Evolutionary conservation across 1,284 basidiomycete genomes (phyloP).

Genomic region (Quambalaria eucalypti): DNA sequence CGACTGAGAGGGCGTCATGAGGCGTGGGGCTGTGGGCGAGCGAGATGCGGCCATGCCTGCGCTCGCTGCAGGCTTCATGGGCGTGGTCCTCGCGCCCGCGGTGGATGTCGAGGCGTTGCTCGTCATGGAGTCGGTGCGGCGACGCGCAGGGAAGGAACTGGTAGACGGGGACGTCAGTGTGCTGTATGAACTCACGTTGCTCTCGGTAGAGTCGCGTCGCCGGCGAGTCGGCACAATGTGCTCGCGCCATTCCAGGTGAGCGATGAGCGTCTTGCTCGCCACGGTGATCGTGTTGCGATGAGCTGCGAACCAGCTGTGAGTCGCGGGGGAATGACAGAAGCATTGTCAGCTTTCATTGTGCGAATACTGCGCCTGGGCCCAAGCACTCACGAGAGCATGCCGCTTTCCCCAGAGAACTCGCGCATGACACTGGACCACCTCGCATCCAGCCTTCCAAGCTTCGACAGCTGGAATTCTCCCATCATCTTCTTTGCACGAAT

Average conservation of each 20-base stretch:
- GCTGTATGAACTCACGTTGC: slow-evolving; percentile 22
- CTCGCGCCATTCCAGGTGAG: slow-evolving; percentile 80
- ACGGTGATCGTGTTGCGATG: slow-evolving; percentile 83
- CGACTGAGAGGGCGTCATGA: too few species aligned
- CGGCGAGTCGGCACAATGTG: slow-evolving; percentile 42
- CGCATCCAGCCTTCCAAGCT: slow-evolving; percentile 56
- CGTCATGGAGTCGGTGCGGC: slow-evolving; percentile 17
- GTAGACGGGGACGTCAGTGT: slow-evolving; percentile 1
- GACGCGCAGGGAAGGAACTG: slow-evolving; percentile 1
- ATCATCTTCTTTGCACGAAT: slow-evolving; percentile 80
- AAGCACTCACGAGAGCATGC: slow-evolving; percentile 2
- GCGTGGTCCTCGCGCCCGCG: too few species aligned
- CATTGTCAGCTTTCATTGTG: slow-evolving; percentile 51
- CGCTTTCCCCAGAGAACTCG: not conserved
- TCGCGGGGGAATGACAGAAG: slow-evolving; percentile 41
- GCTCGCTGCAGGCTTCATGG: too few species aligned
- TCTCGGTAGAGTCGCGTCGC: slow-evolving; percentile 20
- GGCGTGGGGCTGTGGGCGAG: too few species aligned
- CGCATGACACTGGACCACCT: not conserved
- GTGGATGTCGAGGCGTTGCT: slow-evolving; percentile 18
- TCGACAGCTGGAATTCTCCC: slow-evolving; percentile 74
- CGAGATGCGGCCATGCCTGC: too few species aligned
- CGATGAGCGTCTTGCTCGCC: slow-evolving; percentile 74
- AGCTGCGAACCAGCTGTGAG: slow-evolving; percentile 63
- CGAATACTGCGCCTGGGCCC: too few species aligned